Evolutionary conservation across 2,329 filamentous ascomycete species (phyloP), one percentile per base, ranked within the genome.

Genomic region (Colletotrichum sp.): DNA sequence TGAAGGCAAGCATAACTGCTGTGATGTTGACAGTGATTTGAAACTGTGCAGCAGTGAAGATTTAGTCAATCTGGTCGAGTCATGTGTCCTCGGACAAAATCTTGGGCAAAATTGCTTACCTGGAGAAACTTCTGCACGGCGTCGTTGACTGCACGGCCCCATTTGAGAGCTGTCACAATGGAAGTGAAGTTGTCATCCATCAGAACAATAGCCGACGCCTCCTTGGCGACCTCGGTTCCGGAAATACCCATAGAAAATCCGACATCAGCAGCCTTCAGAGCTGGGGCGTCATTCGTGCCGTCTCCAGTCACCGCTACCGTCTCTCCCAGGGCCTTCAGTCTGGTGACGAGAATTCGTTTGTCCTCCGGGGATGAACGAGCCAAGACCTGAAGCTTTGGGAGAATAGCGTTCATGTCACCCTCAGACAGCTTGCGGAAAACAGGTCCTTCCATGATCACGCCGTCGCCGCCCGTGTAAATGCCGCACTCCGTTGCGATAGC

Each of bases 11-110:
- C 26, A 93, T 81, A 16, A 93, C 92, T 3, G 92, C 92, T 5
- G 92, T 93, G 76, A 94, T 92, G 80, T 94, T 94, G 82, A 94
- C 92, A 2, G 93, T 94, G 78, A 94, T 91, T 86, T 92, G 90
- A 79, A 93, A 93, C 88, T 88, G 39, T 8, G 8, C 57, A 15
- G 3, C 6, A n/a, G 15, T 43, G n/a, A 64, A 28, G 59, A 52
- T 43, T 79, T 32, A 79, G 67, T 55, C 30, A 30, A 21, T 36
- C 71, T 61, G 18, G 15, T 32, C 8, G 70, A 10, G 21, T 5
- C 48, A 71, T 2, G n/a, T 21, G 71, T 87, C 85, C 66, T 81
- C 81, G 77, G 84, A 86, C 2, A 84, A 72, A 85, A 86, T 7
- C 77, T 59, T 34, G 8, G 7, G 24, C 21, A 43, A 34, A 6